phyloP scores from a whole-genome alignment of 768 basidiomycete species.

The Suillus placidus region DNA sequence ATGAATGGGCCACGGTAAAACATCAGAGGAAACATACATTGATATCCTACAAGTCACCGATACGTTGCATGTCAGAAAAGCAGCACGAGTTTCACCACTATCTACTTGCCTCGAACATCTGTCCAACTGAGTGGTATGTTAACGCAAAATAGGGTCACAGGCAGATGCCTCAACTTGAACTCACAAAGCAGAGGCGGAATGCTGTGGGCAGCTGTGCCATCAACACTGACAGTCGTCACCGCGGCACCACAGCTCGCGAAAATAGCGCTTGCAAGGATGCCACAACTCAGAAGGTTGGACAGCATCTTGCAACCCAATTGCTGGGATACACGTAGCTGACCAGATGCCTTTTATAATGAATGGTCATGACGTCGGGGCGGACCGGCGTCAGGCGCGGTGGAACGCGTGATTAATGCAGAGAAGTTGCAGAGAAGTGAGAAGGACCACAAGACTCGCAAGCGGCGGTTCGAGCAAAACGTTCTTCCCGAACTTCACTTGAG shows the following conservation, averaged over 20 bases:
- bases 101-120: conserved; percentile 59
- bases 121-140: conserved; percentile 42
- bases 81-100: background rate
- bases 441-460: background rate
- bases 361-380: background rate
- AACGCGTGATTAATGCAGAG: background rate
- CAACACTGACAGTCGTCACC: conserved; percentile 42
- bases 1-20: conserved; percentile 1
- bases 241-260: conserved; percentile 13
- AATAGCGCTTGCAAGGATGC: conserved; percentile 7
- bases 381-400: background rate
- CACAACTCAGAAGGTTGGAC: background rate
- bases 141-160: background rate
- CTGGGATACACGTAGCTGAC: background rate
- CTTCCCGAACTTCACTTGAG: conserved; percentile 1
- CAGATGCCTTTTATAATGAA: conserved; percentile 3
- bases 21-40: conserved; percentile 45
- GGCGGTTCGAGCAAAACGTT: conserved; percentile 8
- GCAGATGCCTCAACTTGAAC: conserved; percentile 36
- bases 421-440: background rate
- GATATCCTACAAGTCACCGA: conserved; percentile 49
- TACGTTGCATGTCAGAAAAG: background rate
- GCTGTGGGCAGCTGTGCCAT: conserved; percentile 49
- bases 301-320: conserved; percentile 19
- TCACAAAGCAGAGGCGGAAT: conserved; percentile 57